Base-by-base conservation (phyloP, 2,329 filamentous ascomycete genomes). In the Proliferodiscus dingleyae region DNA sequence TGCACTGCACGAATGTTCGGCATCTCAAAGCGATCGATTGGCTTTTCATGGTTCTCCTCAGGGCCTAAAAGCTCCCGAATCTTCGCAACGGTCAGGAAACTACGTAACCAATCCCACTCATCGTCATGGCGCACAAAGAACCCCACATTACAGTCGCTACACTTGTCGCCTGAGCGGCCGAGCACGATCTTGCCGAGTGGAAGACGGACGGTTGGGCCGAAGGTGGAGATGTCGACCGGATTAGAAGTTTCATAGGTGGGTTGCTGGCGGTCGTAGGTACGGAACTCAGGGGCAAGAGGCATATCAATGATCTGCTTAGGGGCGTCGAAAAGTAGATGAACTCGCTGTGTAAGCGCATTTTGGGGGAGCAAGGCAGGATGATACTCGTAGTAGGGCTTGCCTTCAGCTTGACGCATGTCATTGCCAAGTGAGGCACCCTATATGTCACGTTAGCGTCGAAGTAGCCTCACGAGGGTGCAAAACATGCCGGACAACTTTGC, bases 91-190 rank as follows among this genome's bases (percentile, higher is more conserved):
- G 43, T 55, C 13, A 61, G 52, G 37, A 60, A 49, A 15, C 44
- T 46, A 10, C 65, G 60, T 5, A 69, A 46, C 67, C 66, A 69
- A 4, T 66, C 59, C 50, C 61, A 72, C 47, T 68, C 67, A 24
- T 67, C 63, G 2, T 53, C 44, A 38, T 60, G 50, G 0, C 61
- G 65, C 5, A 71, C 68, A 50, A 68, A 74, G 50, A 69, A 61
- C 5, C 67, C 67, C 15, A 66, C 60, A 43, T 69, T 69, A 13
- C 57, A 55, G 49, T 69, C 61, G 0, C 61, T 57, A 0, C 59
- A 64, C 46, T 69, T 69, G 41, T 69, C 67, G 4, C 66, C 66
- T 0, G 64, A 53, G 9, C 52, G 40, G 4, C 39, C 54, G n/a
- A 49, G 41, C 10, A 44, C 54, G n/a, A 53, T 30, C 13, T 49